Conservation (phyloP, 768 basidiomycete species). For the Udeniomyces megalosporus region DNA sequence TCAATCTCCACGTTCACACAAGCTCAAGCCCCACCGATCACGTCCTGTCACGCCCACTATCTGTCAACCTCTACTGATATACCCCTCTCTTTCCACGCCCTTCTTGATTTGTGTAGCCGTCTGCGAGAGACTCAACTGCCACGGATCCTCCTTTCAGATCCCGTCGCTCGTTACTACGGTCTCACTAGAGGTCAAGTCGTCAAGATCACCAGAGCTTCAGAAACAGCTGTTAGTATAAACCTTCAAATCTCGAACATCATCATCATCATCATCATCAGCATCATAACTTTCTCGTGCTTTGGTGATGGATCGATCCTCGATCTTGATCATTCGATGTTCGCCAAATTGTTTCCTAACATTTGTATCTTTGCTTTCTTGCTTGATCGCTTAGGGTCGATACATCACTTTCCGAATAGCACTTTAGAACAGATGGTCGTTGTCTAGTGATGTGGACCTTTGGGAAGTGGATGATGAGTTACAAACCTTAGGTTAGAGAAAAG, state of each 20-base stretch:
- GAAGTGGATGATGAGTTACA: too few relatives aligned
- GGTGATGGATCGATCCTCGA: not conserved
- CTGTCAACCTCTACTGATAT: not conserved
- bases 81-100: not conserved
- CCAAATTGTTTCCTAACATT: too few relatives aligned
- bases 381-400: slow-evolving; percentile 8
- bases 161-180: slow-evolving; percentile 97
- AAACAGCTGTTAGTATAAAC: slow-evolving; percentile 55
- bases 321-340: too few relatives aligned
- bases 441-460: too few relatives aligned
- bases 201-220: slow-evolving; percentile 91
- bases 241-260: too few relatives aligned
- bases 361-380: too few relatives aligned
- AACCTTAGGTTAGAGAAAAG: too few relatives aligned
- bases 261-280: not conserved
- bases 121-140: slow-evolving; percentile 95
- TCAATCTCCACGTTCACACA: not conserved
- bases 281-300: not conserved
- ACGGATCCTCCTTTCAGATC: slow-evolving; percentile 87
- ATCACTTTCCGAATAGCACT: slow-evolving; percentile 16
- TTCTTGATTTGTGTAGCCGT: slow-evolving; percentile 45
- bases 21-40: too few relatives aligned
- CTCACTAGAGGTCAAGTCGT: slow-evolving; percentile 89
- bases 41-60: not conserved
- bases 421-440: not conserved